Evolutionary conservation across 129 eudicot genomes (phyloP).

Genomic region (Silybum marianum): DNA sequence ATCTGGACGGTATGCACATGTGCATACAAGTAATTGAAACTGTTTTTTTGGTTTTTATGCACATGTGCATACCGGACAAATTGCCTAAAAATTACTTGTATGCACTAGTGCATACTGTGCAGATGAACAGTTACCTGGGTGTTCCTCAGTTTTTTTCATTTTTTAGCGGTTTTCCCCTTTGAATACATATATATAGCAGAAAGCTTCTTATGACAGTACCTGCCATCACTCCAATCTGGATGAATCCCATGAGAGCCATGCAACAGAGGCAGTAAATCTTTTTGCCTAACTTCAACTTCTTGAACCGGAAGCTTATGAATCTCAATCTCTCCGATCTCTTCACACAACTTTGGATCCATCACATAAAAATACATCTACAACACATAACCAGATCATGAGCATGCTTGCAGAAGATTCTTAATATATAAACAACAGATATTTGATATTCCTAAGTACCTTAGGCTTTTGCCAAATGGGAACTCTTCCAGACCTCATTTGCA

Average conservation of each 20-base stretch:
- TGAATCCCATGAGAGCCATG: constrained; percentile 51
- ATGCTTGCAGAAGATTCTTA: background rate
- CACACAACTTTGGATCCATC: constrained; percentile 44
- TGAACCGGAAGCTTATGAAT: constrained; percentile 60
- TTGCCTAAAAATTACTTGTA: too few relatives aligned
- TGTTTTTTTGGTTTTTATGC: too few relatives aligned
- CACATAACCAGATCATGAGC: constrained; percentile 20
- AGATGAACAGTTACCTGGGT: too few relatives aligned
- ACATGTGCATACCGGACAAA: too few relatives aligned
- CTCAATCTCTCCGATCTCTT: constrained; percentile 64
- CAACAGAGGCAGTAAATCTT: constrained; percentile 85
- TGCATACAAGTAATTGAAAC: too few relatives aligned
- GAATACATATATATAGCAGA: background rate
- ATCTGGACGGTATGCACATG: too few relatives aligned
- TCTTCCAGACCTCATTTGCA: constrained; percentile 81
- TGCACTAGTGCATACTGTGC: too few relatives aligned
- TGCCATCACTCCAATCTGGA: constrained; percentile 54
- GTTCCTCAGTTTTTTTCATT: too few relatives aligned
- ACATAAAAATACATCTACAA: constrained; percentile 62
- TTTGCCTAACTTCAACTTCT: constrained; percentile 72
- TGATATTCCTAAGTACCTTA: constrained; percentile 51
- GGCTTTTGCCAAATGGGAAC: constrained; percentile 91
- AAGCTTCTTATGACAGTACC: constrained; percentile 35
- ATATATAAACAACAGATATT: too few relatives aligned
- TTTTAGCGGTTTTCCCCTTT: too few relatives aligned